A percentile compares a stretch with the other conserved stretches of the same genome.
phyloP scores from a whole-genome alignment of 2,329 filamentous ascomycete species.

The Macroventuria anomochaeta region DNA sequence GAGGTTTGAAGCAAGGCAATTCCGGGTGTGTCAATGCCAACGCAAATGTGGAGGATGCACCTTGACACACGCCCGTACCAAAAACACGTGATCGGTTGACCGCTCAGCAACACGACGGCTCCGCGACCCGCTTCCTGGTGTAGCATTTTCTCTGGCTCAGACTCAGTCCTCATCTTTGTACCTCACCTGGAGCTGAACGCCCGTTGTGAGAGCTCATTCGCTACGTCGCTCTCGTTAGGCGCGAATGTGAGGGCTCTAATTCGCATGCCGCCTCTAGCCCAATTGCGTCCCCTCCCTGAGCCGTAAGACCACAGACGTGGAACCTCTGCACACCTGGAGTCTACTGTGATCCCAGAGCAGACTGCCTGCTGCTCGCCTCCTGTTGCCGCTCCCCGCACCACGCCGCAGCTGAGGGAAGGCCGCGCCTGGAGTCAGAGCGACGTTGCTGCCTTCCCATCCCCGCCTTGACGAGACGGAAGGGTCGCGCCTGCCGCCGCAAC shows the following conservation, averaged over 20 bases:
- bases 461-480: slow-evolving; percentile 11
- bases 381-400: slow-evolving; percentile 18
- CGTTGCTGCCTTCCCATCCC: slow-evolving; percentile 17
- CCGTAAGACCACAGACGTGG: slow-evolving; percentile 35
- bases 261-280: slow-evolving; percentile 45
- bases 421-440: slow-evolving; percentile 16
- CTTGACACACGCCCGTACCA: slow-evolving; percentile 19
- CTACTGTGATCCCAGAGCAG: slow-evolving; percentile 24
- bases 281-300: slow-evolving; percentile 42
- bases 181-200: slow-evolving; percentile 19
- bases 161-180: slow-evolving; percentile 17
- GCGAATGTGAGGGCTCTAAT: slow-evolving; percentile 44
- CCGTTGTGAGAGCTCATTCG: slow-evolving; percentile 37
- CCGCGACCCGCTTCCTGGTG: slow-evolving; percentile 27
- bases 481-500: slow-evolving; percentile 22
- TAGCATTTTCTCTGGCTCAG: slow-evolving; percentile 27
- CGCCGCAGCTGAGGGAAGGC: slow-evolving; percentile 28
- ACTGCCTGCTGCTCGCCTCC: slow-evolving; percentile 24
- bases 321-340: slow-evolving; percentile 26
- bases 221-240: slow-evolving; percentile 32
- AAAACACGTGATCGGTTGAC: slow-evolving; percentile 23
- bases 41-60: slow-evolving; percentile 15
- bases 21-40: slow-evolving; percentile 19
- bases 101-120: slow-evolving; percentile 28
- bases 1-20: slow-evolving; percentile 19